Conservation (phyloP, 108 stramenopile genomes). For the Cylindrotheca closterium region DNA sequence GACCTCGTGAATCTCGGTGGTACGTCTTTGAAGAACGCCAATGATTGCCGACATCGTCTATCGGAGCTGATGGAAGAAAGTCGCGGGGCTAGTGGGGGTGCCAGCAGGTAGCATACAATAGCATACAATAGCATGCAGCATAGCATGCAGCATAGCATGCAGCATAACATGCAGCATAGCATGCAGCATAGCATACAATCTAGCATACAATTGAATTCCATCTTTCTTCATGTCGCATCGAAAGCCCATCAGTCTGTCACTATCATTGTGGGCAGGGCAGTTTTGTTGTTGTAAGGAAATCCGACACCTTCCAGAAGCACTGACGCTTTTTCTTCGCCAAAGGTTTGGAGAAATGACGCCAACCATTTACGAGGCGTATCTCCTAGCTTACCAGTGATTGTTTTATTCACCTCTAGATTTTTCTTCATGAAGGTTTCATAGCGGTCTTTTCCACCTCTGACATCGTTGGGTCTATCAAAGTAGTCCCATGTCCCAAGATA, state of each 20-base stretch:
- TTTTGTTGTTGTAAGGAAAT: not conserved
- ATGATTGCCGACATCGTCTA: too few species aligned
- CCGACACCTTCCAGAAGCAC: not conserved
- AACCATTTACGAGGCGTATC: constrained; percentile 53
- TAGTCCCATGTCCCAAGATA: constrained; percentile 63
- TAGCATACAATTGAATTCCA: too few species aligned
- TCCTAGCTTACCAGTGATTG: constrained; percentile 4
- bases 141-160: not conserved
- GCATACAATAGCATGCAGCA: too few species aligned
- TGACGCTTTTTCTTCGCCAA: not conserved
- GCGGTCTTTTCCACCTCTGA: constrained; percentile 21
- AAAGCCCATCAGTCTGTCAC: not conserved
- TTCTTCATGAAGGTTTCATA: constrained; percentile 10
- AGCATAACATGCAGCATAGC: not conserved
- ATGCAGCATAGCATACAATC: not conserved
- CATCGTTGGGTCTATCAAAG: constrained; percentile 55
- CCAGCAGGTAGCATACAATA: too few species aligned
- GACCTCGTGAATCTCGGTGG: not conserved
- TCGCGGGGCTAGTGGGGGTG: not conserved
- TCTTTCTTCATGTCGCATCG: not conserved
- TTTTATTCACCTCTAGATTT: not conserved
- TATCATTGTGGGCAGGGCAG: not conserved
- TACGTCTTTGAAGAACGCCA: not conserved
- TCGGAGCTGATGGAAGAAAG: not conserved
- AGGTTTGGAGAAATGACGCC: constrained; percentile 14